phyloP scores from a whole-genome alignment of 805 yeast species.

The Candida namnaoensis region DNA sequence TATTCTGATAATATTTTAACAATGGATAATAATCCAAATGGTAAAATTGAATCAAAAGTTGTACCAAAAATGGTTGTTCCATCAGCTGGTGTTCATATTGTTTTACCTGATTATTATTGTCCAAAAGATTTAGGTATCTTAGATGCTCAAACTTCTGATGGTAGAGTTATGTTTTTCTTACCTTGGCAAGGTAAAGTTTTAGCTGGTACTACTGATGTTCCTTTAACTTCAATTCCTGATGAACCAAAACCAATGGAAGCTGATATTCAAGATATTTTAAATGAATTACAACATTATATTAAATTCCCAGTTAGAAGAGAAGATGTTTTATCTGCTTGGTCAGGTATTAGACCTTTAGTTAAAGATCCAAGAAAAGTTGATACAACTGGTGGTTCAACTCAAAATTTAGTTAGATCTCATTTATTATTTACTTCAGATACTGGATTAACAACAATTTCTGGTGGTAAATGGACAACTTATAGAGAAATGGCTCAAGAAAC shows the following conservation, averaged over 20 bases:
- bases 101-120: conserved; percentile 87
- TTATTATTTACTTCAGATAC: conserved; percentile 62
- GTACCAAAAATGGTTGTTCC: conserved; percentile 85
- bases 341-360: conserved; percentile 93
- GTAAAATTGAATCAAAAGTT: conserved; percentile 46
- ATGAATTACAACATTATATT: conserved; percentile 83
- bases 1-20: conserved; percentile 77
- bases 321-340: conserved; percentile 93
- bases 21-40: conserved; percentile 70
- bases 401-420: conserved; percentile 88
- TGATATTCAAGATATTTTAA: conserved; percentile 80
- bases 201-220: conserved; percentile 95
- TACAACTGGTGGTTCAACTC: conserved; percentile 49
- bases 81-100: conserved; percentile 87
- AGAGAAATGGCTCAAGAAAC: conserved; percentile 97
- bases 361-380: conserved; percentile 61
- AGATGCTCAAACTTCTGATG: conserved; percentile 90
- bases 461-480: conserved; percentile 98
- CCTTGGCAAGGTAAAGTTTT: conserved; percentile 98
- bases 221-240: conserved; percentile 59
- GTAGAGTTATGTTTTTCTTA: conserved; percentile 92
- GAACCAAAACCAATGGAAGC: conserved; percentile 81
- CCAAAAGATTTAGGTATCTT: conserved; percentile 81
- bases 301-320: conserved; percentile 83
- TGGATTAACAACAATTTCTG: conserved; percentile 82